Base-by-base conservation (phyloP, 768 basidiomycete species). In the Phlebiopsis gigantea region DNA sequence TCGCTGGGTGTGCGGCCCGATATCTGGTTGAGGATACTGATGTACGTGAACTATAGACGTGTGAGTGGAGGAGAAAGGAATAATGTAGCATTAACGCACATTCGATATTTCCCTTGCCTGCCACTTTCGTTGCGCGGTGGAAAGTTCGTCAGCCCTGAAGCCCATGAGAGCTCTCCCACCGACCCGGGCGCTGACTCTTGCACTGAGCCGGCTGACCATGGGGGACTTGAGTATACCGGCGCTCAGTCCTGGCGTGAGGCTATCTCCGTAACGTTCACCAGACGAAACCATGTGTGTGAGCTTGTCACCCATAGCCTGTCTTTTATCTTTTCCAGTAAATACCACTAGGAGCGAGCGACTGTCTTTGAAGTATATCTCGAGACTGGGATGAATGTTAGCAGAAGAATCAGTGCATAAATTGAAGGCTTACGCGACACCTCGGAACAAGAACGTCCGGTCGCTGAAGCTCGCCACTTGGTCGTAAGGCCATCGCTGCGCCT, bases 1-100 rank as follows among this genome's bases (percentile, higher is more conserved):
- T 97, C 94, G 65, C 88, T 93, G 1, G 93, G 93, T 2, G 94
- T 97, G 21, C 94, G 81, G 43, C 94, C 93, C 2, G 94, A 95
- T 21, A 91, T 80, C 68, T 96, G 93, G 63, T 97, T 97, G 54
- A 97, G 73, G 55, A 97, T 83, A 59, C 89, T 87, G 49, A 96
- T 71, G 69, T 95, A 96, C 0, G 90, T 87, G 68, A 92, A 96
- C 93, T 95, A 56, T 8, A 44, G 15, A 19, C 2, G 6, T 19
- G 46, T 8, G 15, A n/a, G 31, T 52, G 5, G 9, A 10, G 21
- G 9, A 48, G 26, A 5, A 5, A 46, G 6, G 9, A 26, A 26
- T 30, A 22, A 17, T 17, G 17, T 30, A 29, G 21, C 19, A 22
- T 15, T 26, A 43, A 69, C 83, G 22, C 61, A 93, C 93, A 64